Conservation (phyloP, 148 eudicot genomes). For the Pouteria glomerata region DNA sequence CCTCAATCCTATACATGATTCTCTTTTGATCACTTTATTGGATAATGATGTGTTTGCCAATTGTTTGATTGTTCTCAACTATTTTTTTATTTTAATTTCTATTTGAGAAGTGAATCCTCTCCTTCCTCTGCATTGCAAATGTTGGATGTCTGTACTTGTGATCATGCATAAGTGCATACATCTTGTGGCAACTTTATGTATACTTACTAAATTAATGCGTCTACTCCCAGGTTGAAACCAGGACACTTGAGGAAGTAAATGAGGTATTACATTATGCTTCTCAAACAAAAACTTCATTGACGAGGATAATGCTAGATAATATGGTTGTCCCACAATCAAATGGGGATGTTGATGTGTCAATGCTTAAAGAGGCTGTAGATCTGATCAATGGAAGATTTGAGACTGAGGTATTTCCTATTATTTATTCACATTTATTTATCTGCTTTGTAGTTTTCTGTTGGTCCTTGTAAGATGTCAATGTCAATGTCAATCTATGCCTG, state of each 20-base stretch:
- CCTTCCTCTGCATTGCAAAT: background rate
- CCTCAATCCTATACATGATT: background rate
- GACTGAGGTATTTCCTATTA: conserved; percentile 60
- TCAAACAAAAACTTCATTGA: conserved; percentile 52
- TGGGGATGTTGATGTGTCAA: conserved; percentile 85
- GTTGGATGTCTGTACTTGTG: background rate
- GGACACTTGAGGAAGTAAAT: conserved; percentile 77
- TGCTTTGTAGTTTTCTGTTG: background rate
- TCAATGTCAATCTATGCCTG: background rate
- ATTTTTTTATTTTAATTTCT: background rate
- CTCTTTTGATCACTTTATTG: background rate
- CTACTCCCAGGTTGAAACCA: conserved; percentile 68
- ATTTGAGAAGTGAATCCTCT: background rate
- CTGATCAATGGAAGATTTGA: conserved; percentile 70
- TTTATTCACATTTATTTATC: background rate
- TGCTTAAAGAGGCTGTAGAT: conserved; percentile 81
- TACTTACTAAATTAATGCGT: background rate
- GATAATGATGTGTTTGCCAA: background rate
- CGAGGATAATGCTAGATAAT: conserved; percentile 93
- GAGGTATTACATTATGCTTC: conserved; percentile 83
- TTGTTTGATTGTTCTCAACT: background rate
- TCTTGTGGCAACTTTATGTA: background rate
- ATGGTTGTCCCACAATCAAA: conserved; percentile 72
- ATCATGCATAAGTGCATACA: background rate
- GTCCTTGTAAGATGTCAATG: background rate